Evolutionary conservation across 306 rosid species (phyloP).

Genomic region (cucumber (Cucumis sativus)): Cucumber_9930_V3 NC_026660.2:2114501-2115000

Average conservation of each 20-base stretch:
- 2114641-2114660: neutral
- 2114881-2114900: constrained; percentile 6
- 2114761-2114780: constrained; percentile 92
- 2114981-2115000: constrained; percentile 98
- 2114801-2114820: constrained; percentile 96
- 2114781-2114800: constrained; percentile 92
- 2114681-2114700: neutral
- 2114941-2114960: constrained; percentile 99
- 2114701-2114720: neutral
- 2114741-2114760: constrained; percentile 92
- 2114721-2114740: constrained; percentile 18
- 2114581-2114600: neutral
- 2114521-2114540: neutral
- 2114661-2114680: neutral
- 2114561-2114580: neutral
- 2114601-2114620: neutral
- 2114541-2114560: neutral
- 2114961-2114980: constrained; percentile 97
- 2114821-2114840: constrained; percentile 11
- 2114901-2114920: constrained; percentile 81
- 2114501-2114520: neutral
- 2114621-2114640: neutral
- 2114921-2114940: constrained; percentile 95
- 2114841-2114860: constrained; percentile 2
- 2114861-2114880: constrained; percentile 5